These are phyloP conservation scores for Candida montana DNA, from an alignment of 805 yeast species.

Conservation along the genomic window DNA sequence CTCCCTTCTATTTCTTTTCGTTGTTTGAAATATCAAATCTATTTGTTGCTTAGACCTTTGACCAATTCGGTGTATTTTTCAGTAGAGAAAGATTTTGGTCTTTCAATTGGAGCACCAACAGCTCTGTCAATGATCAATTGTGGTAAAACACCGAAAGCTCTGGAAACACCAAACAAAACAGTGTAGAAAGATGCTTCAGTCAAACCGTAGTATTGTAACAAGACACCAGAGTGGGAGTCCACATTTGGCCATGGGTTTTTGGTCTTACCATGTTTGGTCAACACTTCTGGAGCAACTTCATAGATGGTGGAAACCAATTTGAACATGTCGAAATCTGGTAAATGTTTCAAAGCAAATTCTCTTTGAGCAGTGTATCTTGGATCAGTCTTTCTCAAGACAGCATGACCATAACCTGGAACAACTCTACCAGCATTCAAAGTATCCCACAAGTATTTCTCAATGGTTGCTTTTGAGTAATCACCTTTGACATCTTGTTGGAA, in stretches of 20 bases:
- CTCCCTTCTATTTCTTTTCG: neutral
- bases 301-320: slow-evolving; percentile 71
- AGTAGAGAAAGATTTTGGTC: slow-evolving; percentile 91
- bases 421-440: slow-evolving; percentile 79
- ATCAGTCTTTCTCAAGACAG: slow-evolving; percentile 82
- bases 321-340: slow-evolving; percentile 77
- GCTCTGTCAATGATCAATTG: slow-evolving; percentile 84
- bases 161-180: slow-evolving; percentile 79
- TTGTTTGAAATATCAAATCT: slow-evolving; percentile 1
- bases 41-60: slow-evolving; percentile 32
- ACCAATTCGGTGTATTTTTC: slow-evolving; percentile 86
- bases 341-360: slow-evolving; percentile 69
- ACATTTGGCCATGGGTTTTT: slow-evolving; percentile 94
- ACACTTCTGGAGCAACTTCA: slow-evolving; percentile 78
- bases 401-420: slow-evolving; percentile 87
- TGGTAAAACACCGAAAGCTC: slow-evolving; percentile 83
- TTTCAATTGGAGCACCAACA: slow-evolving; percentile 75
- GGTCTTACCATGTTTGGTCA: slow-evolving; percentile 82
- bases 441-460: slow-evolving; percentile 74
- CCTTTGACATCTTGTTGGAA: slow-evolving; percentile 57
- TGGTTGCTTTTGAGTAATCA: slow-evolving; percentile 59
- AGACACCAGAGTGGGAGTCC: slow-evolving; percentile 82
- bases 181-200: slow-evolving; percentile 81
- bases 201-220: slow-evolving; percentile 80
- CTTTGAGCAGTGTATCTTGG: slow-evolving; percentile 85